These are phyloP conservation scores for Ascochyta rabiei DNA, from an alignment of 2,329 filamentous ascomycete genomes.

Conservation along the genomic window DNA sequence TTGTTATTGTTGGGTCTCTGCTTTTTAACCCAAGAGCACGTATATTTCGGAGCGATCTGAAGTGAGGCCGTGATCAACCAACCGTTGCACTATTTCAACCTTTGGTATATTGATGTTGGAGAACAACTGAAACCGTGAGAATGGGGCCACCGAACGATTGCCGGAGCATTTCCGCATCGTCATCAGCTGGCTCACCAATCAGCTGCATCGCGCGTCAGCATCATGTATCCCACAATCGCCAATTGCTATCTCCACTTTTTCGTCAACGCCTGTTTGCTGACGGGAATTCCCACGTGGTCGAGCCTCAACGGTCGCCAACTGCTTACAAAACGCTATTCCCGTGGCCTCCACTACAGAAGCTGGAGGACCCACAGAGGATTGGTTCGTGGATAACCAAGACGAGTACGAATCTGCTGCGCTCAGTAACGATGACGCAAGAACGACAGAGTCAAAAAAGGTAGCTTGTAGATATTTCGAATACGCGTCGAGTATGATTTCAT, in stretches of 20 bases:
- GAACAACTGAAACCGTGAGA: not conserved
- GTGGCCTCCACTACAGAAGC: not conserved
- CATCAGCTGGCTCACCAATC: not conserved
- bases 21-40: not conserved
- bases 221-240: not conserved
- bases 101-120: too few species aligned
- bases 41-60: not conserved
- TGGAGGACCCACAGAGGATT: not conserved
- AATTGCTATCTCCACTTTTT: conserved; percentile 1
- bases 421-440: conserved; percentile 6
- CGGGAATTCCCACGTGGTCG: not conserved
- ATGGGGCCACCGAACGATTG: not conserved
- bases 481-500: conserved; percentile 8
- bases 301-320: not conserved
- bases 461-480: not conserved
- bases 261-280: not conserved
- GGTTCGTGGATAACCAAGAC: not conserved
- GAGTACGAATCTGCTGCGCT: not conserved
- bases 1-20: too few species aligned
- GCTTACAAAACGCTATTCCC: not conserved
- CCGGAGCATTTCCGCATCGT: conserved; percentile 5
- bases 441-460: not conserved
- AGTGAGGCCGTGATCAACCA: not conserved
- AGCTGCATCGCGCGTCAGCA: not conserved
- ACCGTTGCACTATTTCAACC: not conserved